Percentiles rank a stretch among this genome's conserved stretches.
Evolutionary conservation across 805 yeast genomes (phyloP).

Genomic region (Pichia cabralensis): DNA sequence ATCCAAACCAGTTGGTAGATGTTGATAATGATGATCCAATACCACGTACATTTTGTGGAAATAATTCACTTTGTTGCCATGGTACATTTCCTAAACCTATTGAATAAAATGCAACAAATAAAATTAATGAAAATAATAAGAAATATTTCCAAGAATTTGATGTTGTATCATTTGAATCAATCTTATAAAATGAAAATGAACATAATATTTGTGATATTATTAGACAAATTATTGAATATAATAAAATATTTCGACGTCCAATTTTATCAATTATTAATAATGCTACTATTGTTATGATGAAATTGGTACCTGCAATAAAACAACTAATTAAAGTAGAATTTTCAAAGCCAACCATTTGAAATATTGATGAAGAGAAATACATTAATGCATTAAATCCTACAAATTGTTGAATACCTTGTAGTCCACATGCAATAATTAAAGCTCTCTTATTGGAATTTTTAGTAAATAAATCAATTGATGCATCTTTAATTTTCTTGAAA

Average conservation of each 20-base stretch:
- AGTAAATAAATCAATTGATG: slow-evolving; percentile 32
- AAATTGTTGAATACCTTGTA: slow-evolving; percentile 48
- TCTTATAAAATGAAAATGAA: slow-evolving; percentile 40
- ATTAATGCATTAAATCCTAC: slow-evolving; percentile 50
- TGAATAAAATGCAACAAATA: slow-evolving; percentile 43
- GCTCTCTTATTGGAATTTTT: slow-evolving; percentile 40
- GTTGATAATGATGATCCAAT: slow-evolving; percentile 33
- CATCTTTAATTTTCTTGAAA: slow-evolving; percentile 21
- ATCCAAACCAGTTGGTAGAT: slow-evolving; percentile 40
- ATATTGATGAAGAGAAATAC: slow-evolving; percentile 47
- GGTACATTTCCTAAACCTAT: slow-evolving; percentile 48
- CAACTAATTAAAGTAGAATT: slow-evolving; percentile 46
- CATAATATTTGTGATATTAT: slow-evolving; percentile 35
- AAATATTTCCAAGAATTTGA: slow-evolving; percentile 35
- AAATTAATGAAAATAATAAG: slow-evolving; percentile 36
- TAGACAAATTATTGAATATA: slow-evolving; percentile 39
- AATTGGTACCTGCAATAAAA: slow-evolving; percentile 46
- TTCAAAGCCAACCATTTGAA: slow-evolving; percentile 41
- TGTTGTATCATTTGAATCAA: slow-evolving; percentile 28
- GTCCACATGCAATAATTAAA: slow-evolving; percentile 43
- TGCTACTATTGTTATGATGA: slow-evolving; percentile 41
- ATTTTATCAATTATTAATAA: slow-evolving; percentile 38
- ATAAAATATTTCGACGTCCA: slow-evolving; percentile 40
- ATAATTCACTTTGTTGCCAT: slow-evolving; percentile 50
- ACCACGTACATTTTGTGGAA: slow-evolving; percentile 45